These are phyloP conservation scores for Malus hybrid DNA, from an alignment of 331 rosid species.

Conservation along the genomic window DNA sequence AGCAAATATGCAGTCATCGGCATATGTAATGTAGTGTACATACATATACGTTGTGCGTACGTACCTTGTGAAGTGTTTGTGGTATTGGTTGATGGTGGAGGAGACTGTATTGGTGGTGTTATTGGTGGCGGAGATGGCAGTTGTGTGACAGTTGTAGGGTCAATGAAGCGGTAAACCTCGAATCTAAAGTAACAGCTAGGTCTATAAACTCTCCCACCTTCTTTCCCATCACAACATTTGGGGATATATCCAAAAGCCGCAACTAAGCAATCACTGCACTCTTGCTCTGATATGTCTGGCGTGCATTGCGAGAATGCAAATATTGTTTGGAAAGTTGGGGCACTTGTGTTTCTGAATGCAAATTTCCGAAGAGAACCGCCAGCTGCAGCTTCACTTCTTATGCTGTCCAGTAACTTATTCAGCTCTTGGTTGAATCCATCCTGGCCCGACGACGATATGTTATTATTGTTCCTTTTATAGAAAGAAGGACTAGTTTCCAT, in stretches of 20 bases:
- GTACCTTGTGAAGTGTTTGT: not conserved
- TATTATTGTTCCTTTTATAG: rapidly evolving
- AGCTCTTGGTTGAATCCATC: constrained; percentile 6
- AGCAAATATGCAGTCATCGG: no score
- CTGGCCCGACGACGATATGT: not conserved
- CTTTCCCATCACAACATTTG: rapidly evolving
- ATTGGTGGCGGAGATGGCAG: not conserved
- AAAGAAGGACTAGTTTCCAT: not conserved
- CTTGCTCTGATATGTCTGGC: not conserved
- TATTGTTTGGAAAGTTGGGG: not conserved
- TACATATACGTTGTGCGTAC: not conserved
- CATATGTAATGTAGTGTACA: not conserved
- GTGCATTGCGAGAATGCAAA: constrained; percentile 15
- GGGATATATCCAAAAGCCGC: no score
- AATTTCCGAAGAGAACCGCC: constrained; percentile 1
- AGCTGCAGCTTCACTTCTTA: constrained; percentile 9
- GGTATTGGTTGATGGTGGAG: not conserved
- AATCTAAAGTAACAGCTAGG: constrained; percentile 9
- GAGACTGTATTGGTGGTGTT: not conserved
- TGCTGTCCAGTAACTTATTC: not conserved
- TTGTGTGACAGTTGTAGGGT: not conserved
- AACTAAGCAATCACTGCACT: constrained; percentile 13
- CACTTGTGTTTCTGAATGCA: not conserved
- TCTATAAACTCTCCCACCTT: not conserved
- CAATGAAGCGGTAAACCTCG: not conserved